phyloP scores from a whole-genome alignment of 2,329 filamentous ascomycete species.

The Fusarium begoniae region DNA sequence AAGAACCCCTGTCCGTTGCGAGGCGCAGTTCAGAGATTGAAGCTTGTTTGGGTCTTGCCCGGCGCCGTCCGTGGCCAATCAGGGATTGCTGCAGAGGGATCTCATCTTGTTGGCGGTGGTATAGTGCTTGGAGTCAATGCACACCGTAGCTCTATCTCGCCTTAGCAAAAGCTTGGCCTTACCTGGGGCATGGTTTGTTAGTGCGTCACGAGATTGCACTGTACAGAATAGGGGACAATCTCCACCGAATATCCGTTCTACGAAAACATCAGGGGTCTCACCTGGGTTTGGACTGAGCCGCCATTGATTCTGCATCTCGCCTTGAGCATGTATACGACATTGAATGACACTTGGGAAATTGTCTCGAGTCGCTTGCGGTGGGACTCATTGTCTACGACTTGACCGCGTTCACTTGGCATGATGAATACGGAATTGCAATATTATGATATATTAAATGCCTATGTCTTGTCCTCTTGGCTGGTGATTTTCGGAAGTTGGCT shows the following conservation, averaged over 20 bases:
- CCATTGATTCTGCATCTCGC: slow-evolving; percentile 17
- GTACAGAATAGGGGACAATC: slow-evolving; percentile 42
- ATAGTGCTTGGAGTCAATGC: slow-evolving; percentile 33
- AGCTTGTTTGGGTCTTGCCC: slow-evolving; percentile 38
- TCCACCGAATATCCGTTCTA: slow-evolving; percentile 38
- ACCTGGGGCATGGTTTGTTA: slow-evolving; percentile 8
- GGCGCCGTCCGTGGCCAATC: slow-evolving; percentile 33
- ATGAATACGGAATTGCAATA: slow-evolving; percentile 11
- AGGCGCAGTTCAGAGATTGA: slow-evolving; percentile 41
- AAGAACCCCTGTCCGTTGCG: slow-evolving; percentile 19
- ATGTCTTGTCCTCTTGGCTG: slow-evolving; percentile 21
- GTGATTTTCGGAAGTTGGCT: not conserved
- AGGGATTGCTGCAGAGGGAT: slow-evolving; percentile 13
- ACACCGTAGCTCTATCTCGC: slow-evolving; percentile 23
- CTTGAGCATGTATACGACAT: slow-evolving; percentile 25
- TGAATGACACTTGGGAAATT: slow-evolving; percentile 34
- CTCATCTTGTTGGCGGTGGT: slow-evolving; percentile 43
- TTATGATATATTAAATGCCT: not conserved
- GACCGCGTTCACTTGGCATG: slow-evolving; percentile 14
- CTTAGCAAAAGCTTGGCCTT: slow-evolving; percentile 19
- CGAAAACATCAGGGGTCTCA: slow-evolving; percentile 31
- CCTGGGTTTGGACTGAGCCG: slow-evolving; percentile 8
- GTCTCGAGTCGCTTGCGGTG: slow-evolving; percentile 26
- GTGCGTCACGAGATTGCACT: slow-evolving; percentile 23
- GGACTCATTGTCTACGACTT: not conserved